Percentiles rank a stretch among this genome's conserved stretches.
These are phyloP conservation scores for Clitopilus hobsonii DNA, from an alignment of 768 basidiomycete genomes.

Conservation along the genomic window DNA sequence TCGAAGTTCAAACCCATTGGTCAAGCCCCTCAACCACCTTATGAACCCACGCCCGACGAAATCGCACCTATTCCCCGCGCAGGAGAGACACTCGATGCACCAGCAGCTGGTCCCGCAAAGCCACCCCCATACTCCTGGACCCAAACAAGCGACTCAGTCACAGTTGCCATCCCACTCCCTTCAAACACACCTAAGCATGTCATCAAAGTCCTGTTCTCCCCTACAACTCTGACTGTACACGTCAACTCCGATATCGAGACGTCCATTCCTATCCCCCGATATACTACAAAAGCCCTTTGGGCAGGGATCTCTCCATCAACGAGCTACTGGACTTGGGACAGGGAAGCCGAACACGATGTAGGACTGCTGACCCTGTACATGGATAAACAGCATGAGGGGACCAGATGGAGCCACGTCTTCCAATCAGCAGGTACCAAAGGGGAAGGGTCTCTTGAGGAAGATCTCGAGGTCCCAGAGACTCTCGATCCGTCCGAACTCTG, in stretches of 20 bases:
- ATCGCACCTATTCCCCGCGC: slow-evolving; percentile 63
- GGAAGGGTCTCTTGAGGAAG: slow-evolving; percentile 30
- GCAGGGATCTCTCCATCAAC: slow-evolving; percentile 68
- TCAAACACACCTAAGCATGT: slow-evolving; percentile 54
- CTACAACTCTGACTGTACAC: slow-evolving; percentile 60
- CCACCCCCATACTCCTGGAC: slow-evolving; percentile 92
- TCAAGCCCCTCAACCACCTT: slow-evolving; percentile 25
- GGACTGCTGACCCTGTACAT: slow-evolving; percentile 80
- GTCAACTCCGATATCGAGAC: slow-evolving; percentile 35
- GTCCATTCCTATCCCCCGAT: slow-evolving; percentile 46
- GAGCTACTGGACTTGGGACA: slow-evolving; percentile 94
- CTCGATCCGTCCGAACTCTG: slow-evolving; percentile 81
- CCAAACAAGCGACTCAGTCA: slow-evolving; percentile 79
- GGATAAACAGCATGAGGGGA: slow-evolving; percentile 80
- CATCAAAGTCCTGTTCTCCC: slow-evolving; percentile 66
- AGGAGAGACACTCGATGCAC: slow-evolving; percentile 49
- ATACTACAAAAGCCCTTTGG: slow-evolving; percentile 69
- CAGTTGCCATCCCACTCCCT: slow-evolving; percentile 81
- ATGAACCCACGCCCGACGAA: slow-evolving; percentile 63
- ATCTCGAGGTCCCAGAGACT: slow-evolving; percentile 80
- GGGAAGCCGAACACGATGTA: slow-evolving; percentile 60
- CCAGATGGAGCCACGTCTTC: slow-evolving; percentile 87
- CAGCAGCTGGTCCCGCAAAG: slow-evolving; percentile 30
- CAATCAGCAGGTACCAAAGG: slow-evolving; percentile 36
- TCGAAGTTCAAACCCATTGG: slow-evolving; percentile 45